phyloP scores from a whole-genome alignment of 2,329 filamentous ascomycete genomes.

The Davidsoniella australis region DNA sequence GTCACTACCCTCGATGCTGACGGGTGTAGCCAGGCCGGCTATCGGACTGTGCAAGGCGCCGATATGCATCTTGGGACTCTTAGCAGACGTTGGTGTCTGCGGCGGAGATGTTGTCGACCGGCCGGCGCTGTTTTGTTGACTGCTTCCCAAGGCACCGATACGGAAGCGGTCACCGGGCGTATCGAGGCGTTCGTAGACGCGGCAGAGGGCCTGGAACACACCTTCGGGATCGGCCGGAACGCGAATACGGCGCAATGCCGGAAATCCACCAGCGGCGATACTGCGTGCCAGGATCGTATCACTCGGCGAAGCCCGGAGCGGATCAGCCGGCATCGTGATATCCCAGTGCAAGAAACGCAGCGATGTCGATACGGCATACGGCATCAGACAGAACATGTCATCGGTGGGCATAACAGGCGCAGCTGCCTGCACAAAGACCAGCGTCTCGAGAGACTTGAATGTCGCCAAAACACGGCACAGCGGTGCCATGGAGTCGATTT shows the following conservation, averaged over 20 bases:
- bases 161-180: slow-evolving; percentile 32
- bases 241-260: slow-evolving; percentile 39
- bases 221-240: slow-evolving; percentile 54
- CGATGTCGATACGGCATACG: slow-evolving; percentile 40
- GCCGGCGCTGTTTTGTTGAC: neutral
- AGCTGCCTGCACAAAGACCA: slow-evolving; percentile 37
- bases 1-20: slow-evolving; percentile 16
- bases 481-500: slow-evolving; percentile 37
- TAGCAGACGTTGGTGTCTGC: slow-evolving; percentile 3
- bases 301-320: slow-evolving; percentile 25
- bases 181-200: slow-evolving; percentile 38
- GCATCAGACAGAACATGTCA: slow-evolving; percentile 43
- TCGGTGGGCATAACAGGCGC: slow-evolving; percentile 38
- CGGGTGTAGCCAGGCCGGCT: slow-evolving; percentile 6
- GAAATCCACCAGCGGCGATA: slow-evolving; percentile 46
- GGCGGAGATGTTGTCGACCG: slow-evolving; percentile 13
- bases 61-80: slow-evolving; percentile 11
- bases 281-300: slow-evolving; percentile 47
- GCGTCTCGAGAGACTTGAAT: slow-evolving; percentile 29
- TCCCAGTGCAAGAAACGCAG: slow-evolving; percentile 46
- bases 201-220: slow-evolving; percentile 50
- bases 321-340: slow-evolving; percentile 33
- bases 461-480: slow-evolving; percentile 43
- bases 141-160: neutral
- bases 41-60: slow-evolving; percentile 13